Evolutionary conservation across 2,329 filamentous ascomycete genomes (phyloP).

Genomic region (Pseudopyricularia cyperi): DNA sequence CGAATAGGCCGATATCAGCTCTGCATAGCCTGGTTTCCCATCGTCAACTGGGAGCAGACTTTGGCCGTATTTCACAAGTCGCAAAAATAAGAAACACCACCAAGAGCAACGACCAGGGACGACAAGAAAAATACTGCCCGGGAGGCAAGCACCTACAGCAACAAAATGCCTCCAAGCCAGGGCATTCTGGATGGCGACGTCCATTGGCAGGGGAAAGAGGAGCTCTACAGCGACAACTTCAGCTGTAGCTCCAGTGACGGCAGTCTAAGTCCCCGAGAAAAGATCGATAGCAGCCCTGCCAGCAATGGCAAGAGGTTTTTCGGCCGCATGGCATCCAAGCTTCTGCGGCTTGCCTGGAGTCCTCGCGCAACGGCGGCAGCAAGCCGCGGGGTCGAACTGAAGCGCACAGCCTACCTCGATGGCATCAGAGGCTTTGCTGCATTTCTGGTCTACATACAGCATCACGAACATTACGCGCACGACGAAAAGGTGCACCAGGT

Average conservation of each 20-base stretch:
- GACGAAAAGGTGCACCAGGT: conserved; percentile 19
- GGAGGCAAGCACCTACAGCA: background rate
- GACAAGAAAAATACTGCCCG: background rate
- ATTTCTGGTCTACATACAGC: conserved; percentile 51
- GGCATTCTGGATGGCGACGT: conserved; percentile 16
- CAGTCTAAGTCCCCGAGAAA: background rate
- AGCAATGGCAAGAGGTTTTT: background rate
- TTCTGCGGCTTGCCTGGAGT: background rate
- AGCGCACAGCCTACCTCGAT: conserved; percentile 48
- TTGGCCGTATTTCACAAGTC: too few relatives aligned
- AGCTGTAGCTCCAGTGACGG: background rate
- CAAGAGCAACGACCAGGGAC: too few relatives aligned
- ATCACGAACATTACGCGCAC: conserved; percentile 47
- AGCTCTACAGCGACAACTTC: background rate
- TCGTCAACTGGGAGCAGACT: too few relatives aligned
- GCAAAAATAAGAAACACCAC: background rate
- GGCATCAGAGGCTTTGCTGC: conserved; percentile 55
- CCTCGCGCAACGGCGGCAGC: background rate
- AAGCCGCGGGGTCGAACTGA: conserved; percentile 12
- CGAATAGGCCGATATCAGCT: too few relatives aligned
- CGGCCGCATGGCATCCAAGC: background rate
- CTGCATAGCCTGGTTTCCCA: too few relatives aligned
- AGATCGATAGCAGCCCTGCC: background rate
- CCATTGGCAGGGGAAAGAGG: conserved; percentile 17
- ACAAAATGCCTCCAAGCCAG: conserved; percentile 17